phyloP scores from a whole-genome alignment of 169 alveolate species.

The Plasmodium malariae region DNA sequence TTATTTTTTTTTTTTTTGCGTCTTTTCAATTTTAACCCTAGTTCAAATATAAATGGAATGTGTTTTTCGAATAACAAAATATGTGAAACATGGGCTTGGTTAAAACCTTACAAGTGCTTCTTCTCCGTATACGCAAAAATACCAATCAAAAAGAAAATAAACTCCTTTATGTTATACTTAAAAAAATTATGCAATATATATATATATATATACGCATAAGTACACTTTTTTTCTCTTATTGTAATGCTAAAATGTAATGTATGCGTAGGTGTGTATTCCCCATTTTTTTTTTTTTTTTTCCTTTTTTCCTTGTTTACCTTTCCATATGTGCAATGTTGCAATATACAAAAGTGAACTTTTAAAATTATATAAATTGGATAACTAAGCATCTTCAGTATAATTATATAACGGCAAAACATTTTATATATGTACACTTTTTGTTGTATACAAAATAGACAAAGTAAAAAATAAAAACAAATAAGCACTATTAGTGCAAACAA shows the following conservation, averaged over 20 bases:
- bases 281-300: conserved; percentile 9
- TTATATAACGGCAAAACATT: not conserved
- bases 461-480: not conserved
- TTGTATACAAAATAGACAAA: not conserved
- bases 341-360: not conserved
- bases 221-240: not conserved
- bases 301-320: too few species aligned
- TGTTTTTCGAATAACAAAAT: too few species aligned
- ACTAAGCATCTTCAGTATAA: not conserved
- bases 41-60: not conserved
- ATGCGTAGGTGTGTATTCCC: conserved; percentile 18
- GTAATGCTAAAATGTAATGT: conserved; percentile 15
- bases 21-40: not conserved
- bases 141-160: too few species aligned
- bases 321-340: conserved; percentile 4
- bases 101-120: too few species aligned
- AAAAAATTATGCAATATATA: too few species aligned
- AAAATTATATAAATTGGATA: not conserved
- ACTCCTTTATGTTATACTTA: too few species aligned
- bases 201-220: too few species aligned
- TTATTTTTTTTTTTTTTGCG: too few species aligned
- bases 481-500: not conserved
- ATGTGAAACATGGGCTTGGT: too few species aligned
- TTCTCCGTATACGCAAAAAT: too few species aligned
- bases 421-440: not conserved